Conservation (phyloP, 257 asterid genomes). For the Datura wrightii region DNA sequence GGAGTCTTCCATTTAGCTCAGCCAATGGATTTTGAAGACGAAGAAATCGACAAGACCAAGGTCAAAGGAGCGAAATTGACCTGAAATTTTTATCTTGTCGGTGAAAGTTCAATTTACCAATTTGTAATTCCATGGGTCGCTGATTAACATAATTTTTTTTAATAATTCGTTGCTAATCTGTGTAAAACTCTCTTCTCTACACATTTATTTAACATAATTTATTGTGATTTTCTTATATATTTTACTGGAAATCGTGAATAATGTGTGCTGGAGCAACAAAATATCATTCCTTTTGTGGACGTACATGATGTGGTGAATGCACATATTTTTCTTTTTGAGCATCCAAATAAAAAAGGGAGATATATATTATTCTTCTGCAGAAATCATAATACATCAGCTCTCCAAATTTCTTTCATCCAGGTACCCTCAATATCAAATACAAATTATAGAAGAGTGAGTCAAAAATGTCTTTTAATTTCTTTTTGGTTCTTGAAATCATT, state of each 20-base stretch:
- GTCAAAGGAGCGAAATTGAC: background rate
- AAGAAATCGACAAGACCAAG: background rate
- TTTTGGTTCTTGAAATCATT: background rate
- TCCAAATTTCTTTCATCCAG: conserved; percentile 44
- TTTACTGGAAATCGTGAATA: background rate
- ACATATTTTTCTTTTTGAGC: conserved; percentile 61
- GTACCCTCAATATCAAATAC: conserved; percentile 60
- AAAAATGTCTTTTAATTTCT: no score
- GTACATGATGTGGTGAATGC: conserved; percentile 67
- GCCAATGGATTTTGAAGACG: background rate
- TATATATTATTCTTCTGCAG: conserved; percentile 50
- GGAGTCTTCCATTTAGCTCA: conserved; percentile 36
- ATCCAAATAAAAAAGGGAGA: conserved; percentile 58
- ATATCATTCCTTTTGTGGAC: conserved; percentile 45
- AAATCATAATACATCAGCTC: conserved; percentile 40
- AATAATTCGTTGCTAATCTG: no score
- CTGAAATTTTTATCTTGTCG: no score
- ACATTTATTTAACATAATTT: no score
- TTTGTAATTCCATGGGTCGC: no score
- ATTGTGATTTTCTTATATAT: no score
- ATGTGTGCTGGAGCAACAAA: background rate
- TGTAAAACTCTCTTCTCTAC: no score
- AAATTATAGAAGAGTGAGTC: conserved; percentile 51
- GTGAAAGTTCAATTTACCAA: no score
- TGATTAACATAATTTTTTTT: no score